Conservation (phyloP, 2,329 filamentous ascomycete species). For the Phoma sp. region DNA sequence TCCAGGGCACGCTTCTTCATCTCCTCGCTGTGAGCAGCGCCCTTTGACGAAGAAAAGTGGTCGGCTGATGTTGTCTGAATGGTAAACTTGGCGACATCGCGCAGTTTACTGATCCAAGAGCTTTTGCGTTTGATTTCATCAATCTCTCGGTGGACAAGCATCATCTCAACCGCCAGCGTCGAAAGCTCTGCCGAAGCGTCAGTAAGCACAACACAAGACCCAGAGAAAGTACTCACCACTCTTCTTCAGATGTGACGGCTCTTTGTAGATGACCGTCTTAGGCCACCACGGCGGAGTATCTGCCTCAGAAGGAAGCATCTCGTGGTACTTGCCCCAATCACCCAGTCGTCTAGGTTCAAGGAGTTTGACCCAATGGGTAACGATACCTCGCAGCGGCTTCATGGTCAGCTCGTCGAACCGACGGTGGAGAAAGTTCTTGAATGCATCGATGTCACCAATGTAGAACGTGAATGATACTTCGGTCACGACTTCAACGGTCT, state of each 20-base stretch:
- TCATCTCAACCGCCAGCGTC: constrained; percentile 36
- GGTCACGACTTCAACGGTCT: constrained; percentile 14
- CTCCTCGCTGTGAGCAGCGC: constrained; percentile 25
- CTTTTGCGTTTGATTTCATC: constrained; percentile 32
- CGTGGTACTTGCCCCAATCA: constrained; percentile 36
- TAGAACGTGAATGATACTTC: constrained; percentile 27
- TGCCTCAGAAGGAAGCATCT: constrained; percentile 21
- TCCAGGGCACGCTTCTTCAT: constrained; percentile 38
- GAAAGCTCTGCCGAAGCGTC: constrained; percentile 29
- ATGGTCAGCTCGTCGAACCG: constrained; percentile 42
- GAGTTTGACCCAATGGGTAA: constrained; percentile 42
- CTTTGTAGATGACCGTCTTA: constrained; percentile 33
- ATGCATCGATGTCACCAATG: constrained; percentile 31
- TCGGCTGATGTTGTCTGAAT: constrained; percentile 30
- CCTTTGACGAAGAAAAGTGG: constrained; percentile 38
- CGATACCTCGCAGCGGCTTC: constrained; percentile 40
- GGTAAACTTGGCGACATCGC: constrained; percentile 26
- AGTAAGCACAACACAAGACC: not conserved
- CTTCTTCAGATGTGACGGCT: constrained; percentile 42
- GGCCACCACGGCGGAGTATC: constrained; percentile 42
- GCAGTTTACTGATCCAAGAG: constrained; percentile 36
- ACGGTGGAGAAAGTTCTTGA: constrained; percentile 31
- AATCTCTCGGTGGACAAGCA: constrained; percentile 36
- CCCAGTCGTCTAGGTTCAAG: constrained; percentile 35
- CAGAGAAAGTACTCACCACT: constrained; percentile 23